Conservation (phyloP, 441 rosid genomes). For the Rhodomyrtus psidioides region DNA sequence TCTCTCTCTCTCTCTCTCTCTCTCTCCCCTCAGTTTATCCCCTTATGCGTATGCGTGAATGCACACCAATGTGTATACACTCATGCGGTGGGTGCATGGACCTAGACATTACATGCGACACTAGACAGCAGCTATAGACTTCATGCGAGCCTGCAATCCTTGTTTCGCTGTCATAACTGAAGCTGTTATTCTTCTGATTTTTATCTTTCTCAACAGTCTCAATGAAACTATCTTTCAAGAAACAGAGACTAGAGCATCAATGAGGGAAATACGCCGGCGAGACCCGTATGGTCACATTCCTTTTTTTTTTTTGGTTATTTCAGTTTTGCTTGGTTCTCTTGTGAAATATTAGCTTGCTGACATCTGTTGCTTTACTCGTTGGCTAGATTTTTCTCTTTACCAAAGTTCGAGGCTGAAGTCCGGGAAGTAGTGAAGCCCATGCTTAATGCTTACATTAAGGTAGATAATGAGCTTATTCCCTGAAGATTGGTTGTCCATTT, state of each 20-base stretch:
- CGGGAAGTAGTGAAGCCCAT: constrained; percentile 81
- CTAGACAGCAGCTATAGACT: neutral
- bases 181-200: neutral
- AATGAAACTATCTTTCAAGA: constrained; percentile 74
- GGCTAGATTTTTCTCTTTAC: constrained; percentile 67
- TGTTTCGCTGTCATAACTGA: neutral
- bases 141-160: neutral
- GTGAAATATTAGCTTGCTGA: neutral
- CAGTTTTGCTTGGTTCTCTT: neutral
- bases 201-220: constrained; percentile 41
- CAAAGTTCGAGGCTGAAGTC: constrained; percentile 82
- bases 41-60: neutral
- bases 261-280: constrained; percentile 73
- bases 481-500: neutral
- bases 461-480: constrained; percentile 1
- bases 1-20: too few relatives aligned
- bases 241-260: constrained; percentile 80
- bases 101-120: neutral
- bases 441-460: constrained; percentile 75
- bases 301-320: neutral
- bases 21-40: neutral
- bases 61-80: neutral
- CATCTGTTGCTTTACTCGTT: constrained; percentile 1
- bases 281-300: constrained; percentile 61
- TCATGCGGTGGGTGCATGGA: neutral